Base-by-base conservation (phyloP, 2,329 filamentous ascomycete genomes). In the Lachnellula occidentalis region DNA sequence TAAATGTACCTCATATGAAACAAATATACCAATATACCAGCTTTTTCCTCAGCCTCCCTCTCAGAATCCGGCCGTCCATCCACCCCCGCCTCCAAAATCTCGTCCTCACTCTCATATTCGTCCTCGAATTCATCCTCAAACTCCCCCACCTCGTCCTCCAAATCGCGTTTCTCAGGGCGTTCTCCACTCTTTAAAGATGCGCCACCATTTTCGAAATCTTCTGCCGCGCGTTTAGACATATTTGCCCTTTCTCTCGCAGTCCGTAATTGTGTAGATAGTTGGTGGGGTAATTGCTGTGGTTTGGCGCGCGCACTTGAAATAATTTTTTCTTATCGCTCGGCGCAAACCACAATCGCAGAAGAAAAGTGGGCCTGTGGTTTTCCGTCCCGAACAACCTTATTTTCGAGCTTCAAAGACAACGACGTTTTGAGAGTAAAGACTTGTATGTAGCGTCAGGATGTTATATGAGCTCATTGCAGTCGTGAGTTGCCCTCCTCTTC, bases 401-500 rank as follows among this genome's bases (percentile, higher is more conserved):
- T 48, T 48, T 37, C 46, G 31, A 43, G 24, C 14, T 19, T 24
- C 42, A 19, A 43, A 42, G 1, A 50, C 7, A n/a, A 48, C 27
- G 15, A 37, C 15, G 39, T 17, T 42, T 42, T 42, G 34, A 43
- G 22, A 34, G 27, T n/a, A 21, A 27, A 14, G 31, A 37, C 45
- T n/a, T 27, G 56, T 58, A 60, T 59, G 57, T 51, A 60, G 58
- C 47, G 60, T 64, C 70, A 79, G 72, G 62, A 96, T 99, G 94
- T 78, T 99, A 76, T 99, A 99, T 79, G 94, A 99, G 78, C 78
- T 97, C 69, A 94, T 99, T 73, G 94, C 89, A 72, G 87, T 96
- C 75, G 94, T 96, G 76, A 68, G 87, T 76, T 11, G 42, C 34
- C 48, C 7, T 14, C 15, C n/a, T 21, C 22, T 34, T 7, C 4